Percentiles rank a stretch among this genome's conserved stretches.
Conservation (phyloP, 352 stramenopile genomes). For the Phytophthora aleatoria region DNA sequence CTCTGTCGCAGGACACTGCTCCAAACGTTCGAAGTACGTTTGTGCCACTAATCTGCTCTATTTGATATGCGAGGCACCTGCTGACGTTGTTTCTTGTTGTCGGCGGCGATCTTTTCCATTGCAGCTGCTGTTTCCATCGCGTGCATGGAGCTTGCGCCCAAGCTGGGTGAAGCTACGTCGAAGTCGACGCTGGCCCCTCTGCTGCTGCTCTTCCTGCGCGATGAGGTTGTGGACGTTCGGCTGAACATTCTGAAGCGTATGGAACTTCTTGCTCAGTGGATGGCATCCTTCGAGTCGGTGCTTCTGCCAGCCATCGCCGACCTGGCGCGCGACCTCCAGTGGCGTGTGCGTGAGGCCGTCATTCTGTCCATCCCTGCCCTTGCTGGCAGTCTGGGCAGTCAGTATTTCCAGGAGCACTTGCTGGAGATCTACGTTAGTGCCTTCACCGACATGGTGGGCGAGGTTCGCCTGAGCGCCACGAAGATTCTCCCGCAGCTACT, state of each 20-base stretch:
- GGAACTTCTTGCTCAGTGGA: conserved; percentile 90
- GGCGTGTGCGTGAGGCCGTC: conserved; percentile 93
- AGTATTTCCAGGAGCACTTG: conserved; percentile 87
- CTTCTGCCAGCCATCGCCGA: conserved; percentile 89
- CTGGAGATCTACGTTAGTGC: conserved; percentile 91
- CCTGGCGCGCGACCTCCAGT: conserved; percentile 93
- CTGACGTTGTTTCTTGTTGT: conserved; percentile 15
- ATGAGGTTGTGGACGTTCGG: conserved; percentile 93
- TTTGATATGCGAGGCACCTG: neutral
- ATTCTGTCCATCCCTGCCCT: conserved; percentile 91
- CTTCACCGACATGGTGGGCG: conserved; percentile 93
- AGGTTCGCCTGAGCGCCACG: conserved; percentile 94
- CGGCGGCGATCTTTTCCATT: conserved; percentile 8
- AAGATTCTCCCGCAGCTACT: conserved; percentile 83
- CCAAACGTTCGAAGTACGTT: conserved; percentile 82
- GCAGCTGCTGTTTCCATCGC: conserved; percentile 80
- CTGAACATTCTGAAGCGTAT: conserved; percentile 95
- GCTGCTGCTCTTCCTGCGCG: conserved; percentile 79
- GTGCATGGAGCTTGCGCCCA: conserved; percentile 93
- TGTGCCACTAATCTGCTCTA: neutral
- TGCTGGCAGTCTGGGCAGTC: conserved; percentile 83
- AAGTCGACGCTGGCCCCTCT: conserved; percentile 84
- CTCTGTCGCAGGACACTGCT: conserved; percentile 92
- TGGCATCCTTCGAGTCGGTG: conserved; percentile 83
- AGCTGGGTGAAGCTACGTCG: conserved; percentile 91